Evolutionary conservation across 352 stramenopile genomes (phyloP), one percentile per base, ranked within the genome.

Genomic region (Phytophthora fragariaefolia): DNA sequence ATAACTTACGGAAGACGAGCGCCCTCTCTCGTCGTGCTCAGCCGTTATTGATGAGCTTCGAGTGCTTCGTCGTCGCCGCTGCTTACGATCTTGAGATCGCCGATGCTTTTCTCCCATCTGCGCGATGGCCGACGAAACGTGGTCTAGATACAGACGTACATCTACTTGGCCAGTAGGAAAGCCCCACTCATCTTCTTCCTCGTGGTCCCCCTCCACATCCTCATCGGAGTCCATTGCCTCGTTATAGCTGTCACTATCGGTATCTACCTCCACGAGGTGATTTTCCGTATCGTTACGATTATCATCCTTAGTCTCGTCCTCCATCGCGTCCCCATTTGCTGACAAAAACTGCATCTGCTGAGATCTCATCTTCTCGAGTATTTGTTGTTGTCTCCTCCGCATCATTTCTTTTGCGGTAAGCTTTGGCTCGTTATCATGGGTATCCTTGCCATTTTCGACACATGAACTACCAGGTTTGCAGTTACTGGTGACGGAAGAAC

Each of bases 291-390:
- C 34, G 0, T 59, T 60, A 17, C 34, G 20, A 52, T 28, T 62
- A 27, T n/a, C 62, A 32, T 58, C 50, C 10, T n/a, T 50, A 24
- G 49, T 24, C 6, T 65, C 58, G 22, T 69, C 47, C 32, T 65
- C 54, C 17, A 77, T 48, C 15, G 49, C 15, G 7, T 82, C 69
- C 13, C 50, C 56, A n/a, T 85, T 80, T 2, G 80, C 76, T 27
- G 74, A 84, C 22, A 91, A 55, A 56, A 93, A 95, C 55, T 90
- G 76, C 69, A 83, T 82, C 61, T 95, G 87, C 45, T 93, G 81
- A 1, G 76, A 83, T 10, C 82, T 76, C 81, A 95, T 91, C 43
- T 75, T 82, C 22, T 83, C 82, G 22, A 95, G 46, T 36, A 95
- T 90, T 52, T 83, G 71, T 45, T 92, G 78, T 46, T 95, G 87